Evolutionary conservation across 2,329 filamentous ascomycete species (phyloP).

Genomic region (Amphichorda felina): DNA sequence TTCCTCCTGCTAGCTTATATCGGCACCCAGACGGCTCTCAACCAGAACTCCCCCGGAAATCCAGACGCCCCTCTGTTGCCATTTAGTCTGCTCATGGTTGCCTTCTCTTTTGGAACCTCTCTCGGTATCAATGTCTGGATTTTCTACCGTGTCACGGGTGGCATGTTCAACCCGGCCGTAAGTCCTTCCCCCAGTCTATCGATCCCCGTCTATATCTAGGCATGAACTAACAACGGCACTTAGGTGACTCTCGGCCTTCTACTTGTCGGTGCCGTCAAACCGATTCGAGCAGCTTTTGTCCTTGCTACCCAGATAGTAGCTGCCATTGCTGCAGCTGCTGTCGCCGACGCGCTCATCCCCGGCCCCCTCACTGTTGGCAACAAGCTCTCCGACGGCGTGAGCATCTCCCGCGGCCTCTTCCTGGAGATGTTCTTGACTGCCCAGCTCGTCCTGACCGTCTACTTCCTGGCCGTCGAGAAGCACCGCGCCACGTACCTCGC

Average conservation of each 20-base stretch:
- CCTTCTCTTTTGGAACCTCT: constrained; percentile 35
- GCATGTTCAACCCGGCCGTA: constrained; percentile 39
- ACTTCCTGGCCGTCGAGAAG: constrained; percentile 59
- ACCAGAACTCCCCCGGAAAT: constrained; percentile 15
- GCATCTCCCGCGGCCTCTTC: constrained; percentile 43
- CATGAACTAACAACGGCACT: no score
- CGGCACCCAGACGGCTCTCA: constrained; percentile 24
- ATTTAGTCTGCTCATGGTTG: constrained; percentile 33
- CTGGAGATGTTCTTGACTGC: constrained; percentile 53
- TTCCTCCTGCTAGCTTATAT: constrained; percentile 34
- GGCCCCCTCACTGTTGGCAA: constrained; percentile 38
- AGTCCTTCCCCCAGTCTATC: constrained; percentile 9
- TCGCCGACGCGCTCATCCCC: constrained; percentile 43
- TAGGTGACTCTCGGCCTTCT: constrained; percentile 46
- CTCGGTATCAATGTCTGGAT: constrained; percentile 43
- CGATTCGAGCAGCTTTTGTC: constrained; percentile 36
- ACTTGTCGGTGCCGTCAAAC: constrained; percentile 44
- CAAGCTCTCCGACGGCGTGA: constrained; percentile 34
- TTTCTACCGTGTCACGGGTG: constrained; percentile 41
- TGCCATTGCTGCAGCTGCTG: constrained; percentile 40
- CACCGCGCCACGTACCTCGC: constrained; percentile 57
- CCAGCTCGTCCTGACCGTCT: constrained; percentile 46
- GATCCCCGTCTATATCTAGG: no score
- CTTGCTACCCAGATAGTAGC: constrained; percentile 41
- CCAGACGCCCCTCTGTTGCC: constrained; percentile 16